These are phyloP conservation scores for Aspergillus caelatus DNA, from an alignment of 2,329 filamentous ascomycete genomes.

Conservation along the genomic window DNA sequence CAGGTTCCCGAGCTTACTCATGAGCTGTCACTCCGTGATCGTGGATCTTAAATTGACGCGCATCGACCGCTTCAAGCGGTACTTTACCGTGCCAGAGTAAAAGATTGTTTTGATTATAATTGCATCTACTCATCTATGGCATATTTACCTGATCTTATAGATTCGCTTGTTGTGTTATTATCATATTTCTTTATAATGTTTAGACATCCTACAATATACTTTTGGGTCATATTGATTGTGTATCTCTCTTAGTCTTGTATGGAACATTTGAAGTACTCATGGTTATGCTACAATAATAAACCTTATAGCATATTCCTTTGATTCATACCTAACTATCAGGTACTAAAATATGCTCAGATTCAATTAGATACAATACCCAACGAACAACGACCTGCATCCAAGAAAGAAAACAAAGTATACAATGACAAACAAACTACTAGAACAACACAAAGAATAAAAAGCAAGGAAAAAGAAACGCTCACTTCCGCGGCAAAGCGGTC, in stretches of 20 bases:
- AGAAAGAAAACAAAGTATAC: neutral
- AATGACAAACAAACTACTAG: neutral
- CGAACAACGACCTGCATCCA: neutral
- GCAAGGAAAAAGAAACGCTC: neutral
- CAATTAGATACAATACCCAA: neutral
- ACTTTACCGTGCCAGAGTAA: slow-evolving; percentile 34
- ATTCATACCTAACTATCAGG: neutral
- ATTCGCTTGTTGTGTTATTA: neutral
- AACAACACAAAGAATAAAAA: neutral
- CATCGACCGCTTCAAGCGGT: slow-evolving; percentile 46
- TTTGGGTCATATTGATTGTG: neutral
- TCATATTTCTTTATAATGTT: neutral
- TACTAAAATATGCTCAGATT: neutral
- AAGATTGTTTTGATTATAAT: neutral
- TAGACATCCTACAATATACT: neutral
- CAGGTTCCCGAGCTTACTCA: slow-evolving; percentile 75
- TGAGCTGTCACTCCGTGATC: slow-evolving; percentile 77
- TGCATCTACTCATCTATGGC: neutral
- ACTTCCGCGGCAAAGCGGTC: neutral
- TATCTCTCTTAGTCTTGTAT: neutral
- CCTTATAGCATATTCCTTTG: neutral
- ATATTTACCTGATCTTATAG: neutral
- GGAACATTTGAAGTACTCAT: neutral
- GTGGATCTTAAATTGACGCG: slow-evolving; percentile 62
- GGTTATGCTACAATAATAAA: neutral